A percentile compares a stretch with the other conserved stretches of the same genome.
phyloP scores from a whole-genome alignment of 2,329 filamentous ascomycete species.

The Lasiodiplodia hormozganensis region DNA sequence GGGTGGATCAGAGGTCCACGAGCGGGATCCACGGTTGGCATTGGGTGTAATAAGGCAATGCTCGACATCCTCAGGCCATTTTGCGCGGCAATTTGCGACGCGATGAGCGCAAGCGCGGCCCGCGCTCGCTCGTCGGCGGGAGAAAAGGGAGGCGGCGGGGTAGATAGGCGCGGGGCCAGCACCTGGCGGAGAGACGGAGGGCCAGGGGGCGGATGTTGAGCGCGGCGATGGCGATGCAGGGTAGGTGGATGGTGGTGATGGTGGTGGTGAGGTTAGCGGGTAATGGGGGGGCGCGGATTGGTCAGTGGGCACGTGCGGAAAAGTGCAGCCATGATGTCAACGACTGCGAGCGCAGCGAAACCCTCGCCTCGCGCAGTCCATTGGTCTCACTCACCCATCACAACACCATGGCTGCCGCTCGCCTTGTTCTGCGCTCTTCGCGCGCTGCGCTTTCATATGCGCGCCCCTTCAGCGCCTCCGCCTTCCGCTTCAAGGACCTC shows the following conservation, averaged over 20 bases:
- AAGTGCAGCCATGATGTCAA: conserved; percentile 24
- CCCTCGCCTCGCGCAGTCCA: background rate
- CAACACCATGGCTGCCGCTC: conserved; percentile 54
- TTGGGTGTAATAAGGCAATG: conserved; percentile 16
- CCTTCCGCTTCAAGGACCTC: conserved; percentile 49
- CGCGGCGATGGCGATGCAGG: background rate
- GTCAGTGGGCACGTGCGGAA: conserved; percentile 19
- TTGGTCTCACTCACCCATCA: background rate
- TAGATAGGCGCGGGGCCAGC: background rate
- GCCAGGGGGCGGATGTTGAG: background rate
- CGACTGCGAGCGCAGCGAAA: conserved; percentile 15
- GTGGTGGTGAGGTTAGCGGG: conserved; percentile 1
- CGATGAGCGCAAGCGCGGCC: conserved; percentile 12
- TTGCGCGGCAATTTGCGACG: background rate
- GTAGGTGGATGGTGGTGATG: background rate
- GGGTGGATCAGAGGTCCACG: conserved; percentile 22
- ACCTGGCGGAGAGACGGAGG: background rate
- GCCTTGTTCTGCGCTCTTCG: conserved; percentile 54
- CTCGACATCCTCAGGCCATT: conserved; percentile 21
- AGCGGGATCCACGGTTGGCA: conserved; percentile 26
- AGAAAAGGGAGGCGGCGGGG: conserved; percentile 14
- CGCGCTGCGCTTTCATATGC: conserved; percentile 46
- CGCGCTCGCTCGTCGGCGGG: background rate
- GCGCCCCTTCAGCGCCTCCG: conserved; percentile 48
- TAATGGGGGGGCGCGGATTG: conserved; percentile 15